A percentile compares a stretch with the other conserved stretches of the same genome.
Conservation (phyloP, 1,139 yeast genomes). For the Yamadazyma atlantica region DNA sequence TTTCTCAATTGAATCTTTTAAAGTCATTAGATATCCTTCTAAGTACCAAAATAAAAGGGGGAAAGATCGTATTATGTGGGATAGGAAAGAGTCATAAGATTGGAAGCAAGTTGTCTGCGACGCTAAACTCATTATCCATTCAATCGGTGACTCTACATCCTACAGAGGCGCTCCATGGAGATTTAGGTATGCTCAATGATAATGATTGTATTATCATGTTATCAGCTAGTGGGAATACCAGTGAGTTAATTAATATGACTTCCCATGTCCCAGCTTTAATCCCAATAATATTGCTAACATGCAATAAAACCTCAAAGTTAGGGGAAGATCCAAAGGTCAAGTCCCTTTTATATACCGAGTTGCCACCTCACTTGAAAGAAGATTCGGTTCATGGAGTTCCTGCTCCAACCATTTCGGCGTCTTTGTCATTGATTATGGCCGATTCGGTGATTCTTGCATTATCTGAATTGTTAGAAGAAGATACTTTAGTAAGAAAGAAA, state of each 20-base stretch:
- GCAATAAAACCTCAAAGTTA: slow-evolving; percentile 50
- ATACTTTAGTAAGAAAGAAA: slow-evolving; percentile 50
- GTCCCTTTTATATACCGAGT: slow-evolving; percentile 60
- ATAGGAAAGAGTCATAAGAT: slow-evolving; percentile 85
- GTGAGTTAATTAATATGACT: slow-evolving; percentile 62
- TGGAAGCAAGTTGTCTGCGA: slow-evolving; percentile 76
- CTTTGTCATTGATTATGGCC: slow-evolving; percentile 71
- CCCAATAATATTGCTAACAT: slow-evolving; percentile 65
- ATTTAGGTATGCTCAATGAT: slow-evolving; percentile 67
- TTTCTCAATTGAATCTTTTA: slow-evolving; percentile 50
- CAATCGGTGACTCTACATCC: slow-evolving; percentile 74
- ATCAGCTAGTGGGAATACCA: slow-evolving; percentile 82
- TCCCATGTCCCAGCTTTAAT: slow-evolving; percentile 56
- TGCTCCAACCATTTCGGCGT: slow-evolving; percentile 87
- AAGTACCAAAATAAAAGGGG: slow-evolving; percentile 46
- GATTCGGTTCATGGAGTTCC: slow-evolving; percentile 73
- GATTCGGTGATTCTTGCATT: slow-evolving; percentile 78
- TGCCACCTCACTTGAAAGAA: slow-evolving; percentile 61
- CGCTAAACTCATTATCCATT: slow-evolving; percentile 75
- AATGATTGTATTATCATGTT: slow-evolving; percentile 66
- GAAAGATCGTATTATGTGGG: slow-evolving; percentile 75
- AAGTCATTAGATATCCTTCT: slow-evolving; percentile 52
- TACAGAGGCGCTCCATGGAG: slow-evolving; percentile 89
- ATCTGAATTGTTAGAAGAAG: slow-evolving; percentile 63
- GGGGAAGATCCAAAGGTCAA: slow-evolving; percentile 44